A percentile compares a stretch with the other conserved stretches of the same genome.
These are phyloP conservation scores for Neopestalotiopsis sp. DNA, from an alignment of 2,329 filamentous ascomycete species.

Conservation along the genomic window DNA sequence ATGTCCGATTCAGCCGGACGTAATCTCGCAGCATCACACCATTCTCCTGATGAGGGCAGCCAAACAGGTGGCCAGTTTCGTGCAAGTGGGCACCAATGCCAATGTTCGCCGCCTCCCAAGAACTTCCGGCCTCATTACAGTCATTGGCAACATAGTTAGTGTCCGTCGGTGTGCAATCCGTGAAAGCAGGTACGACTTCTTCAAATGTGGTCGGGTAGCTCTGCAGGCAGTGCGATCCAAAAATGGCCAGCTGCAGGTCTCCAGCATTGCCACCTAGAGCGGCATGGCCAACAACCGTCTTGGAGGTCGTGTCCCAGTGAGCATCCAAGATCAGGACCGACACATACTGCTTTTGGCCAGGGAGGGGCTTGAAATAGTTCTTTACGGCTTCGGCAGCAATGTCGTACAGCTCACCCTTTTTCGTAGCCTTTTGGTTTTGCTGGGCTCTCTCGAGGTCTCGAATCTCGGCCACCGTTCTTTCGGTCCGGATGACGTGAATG, in stretches of 20 bases:
- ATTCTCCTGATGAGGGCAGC: slow-evolving; percentile 85
- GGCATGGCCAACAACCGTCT: slow-evolving; percentile 79
- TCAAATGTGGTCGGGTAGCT: slow-evolving; percentile 90
- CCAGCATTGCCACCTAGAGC: slow-evolving; percentile 78
- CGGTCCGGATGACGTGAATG: slow-evolving; percentile 81
- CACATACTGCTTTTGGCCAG: slow-evolving; percentile 86
- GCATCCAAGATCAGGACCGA: slow-evolving; percentile 86
- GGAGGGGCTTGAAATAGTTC: slow-evolving; percentile 73
- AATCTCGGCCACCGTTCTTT: slow-evolving; percentile 85
- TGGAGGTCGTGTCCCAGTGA: slow-evolving; percentile 78
- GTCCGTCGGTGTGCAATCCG: slow-evolving; percentile 89
- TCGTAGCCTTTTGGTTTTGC: slow-evolving; percentile 72
- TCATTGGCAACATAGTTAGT: slow-evolving; percentile 82
- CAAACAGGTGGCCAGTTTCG: slow-evolving; percentile 88
- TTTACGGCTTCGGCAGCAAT: slow-evolving; percentile 81
- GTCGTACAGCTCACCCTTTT: slow-evolving; percentile 74
- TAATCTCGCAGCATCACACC: slow-evolving; percentile 96
- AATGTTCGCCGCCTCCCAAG: slow-evolving; percentile 94
- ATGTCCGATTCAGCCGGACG: slow-evolving; percentile 81
- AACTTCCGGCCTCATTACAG: slow-evolving; percentile 84
- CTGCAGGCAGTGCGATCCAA: slow-evolving; percentile 89
- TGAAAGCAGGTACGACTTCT: slow-evolving; percentile 87
- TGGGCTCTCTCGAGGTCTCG: slow-evolving; percentile 79
- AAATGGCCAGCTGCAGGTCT: slow-evolving; percentile 83
- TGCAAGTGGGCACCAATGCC: slow-evolving; percentile 93